phyloP scores from a whole-genome alignment of 768 basidiomycete species.

The Lentinula raphanica region DNA sequence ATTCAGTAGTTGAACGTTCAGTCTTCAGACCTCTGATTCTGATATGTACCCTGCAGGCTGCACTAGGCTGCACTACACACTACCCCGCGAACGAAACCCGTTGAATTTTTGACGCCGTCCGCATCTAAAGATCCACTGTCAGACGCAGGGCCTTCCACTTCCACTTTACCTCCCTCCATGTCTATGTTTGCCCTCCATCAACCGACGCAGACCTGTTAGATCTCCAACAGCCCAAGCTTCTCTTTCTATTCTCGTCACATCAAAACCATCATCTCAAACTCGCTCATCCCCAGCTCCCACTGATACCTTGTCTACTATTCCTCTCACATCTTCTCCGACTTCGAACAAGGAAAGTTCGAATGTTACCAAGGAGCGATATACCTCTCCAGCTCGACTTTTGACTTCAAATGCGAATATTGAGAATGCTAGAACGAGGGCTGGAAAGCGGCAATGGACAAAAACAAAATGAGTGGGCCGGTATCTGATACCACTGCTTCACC shows the following conservation, averaged over 20 bases:
- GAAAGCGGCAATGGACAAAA: conserved; percentile 17
- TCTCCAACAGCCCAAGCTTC: conserved; percentile 26
- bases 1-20: too few species aligned
- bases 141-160: neutral
- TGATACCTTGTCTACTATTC: conserved; percentile 36
- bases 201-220: conserved; percentile 5
- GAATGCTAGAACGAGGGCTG: conserved; percentile 27
- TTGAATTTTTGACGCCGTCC: conserved; percentile 58
- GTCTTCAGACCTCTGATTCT: too few species aligned
- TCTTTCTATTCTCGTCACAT: conserved; percentile 18
- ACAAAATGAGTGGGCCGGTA: neutral
- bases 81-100: conserved; percentile 67
- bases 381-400: conserved; percentile 64
- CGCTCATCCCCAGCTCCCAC: conserved; percentile 41
- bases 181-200: conserved; percentile 27
- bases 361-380: conserved; percentile 52
- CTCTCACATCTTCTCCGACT: conserved; percentile 35
- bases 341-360: conserved; percentile 28
- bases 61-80: too few species aligned
- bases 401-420: conserved; percentile 67
- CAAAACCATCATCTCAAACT: conserved; percentile 21
- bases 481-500: conserved; percentile 22
- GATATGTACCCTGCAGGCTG: too few species aligned
- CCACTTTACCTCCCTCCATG: conserved; percentile 9
- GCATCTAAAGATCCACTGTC: conserved; percentile 7